Conservation (phyloP, 2,329 filamentous ascomycete species). For the Scortechinia acanthostroma region DNA sequence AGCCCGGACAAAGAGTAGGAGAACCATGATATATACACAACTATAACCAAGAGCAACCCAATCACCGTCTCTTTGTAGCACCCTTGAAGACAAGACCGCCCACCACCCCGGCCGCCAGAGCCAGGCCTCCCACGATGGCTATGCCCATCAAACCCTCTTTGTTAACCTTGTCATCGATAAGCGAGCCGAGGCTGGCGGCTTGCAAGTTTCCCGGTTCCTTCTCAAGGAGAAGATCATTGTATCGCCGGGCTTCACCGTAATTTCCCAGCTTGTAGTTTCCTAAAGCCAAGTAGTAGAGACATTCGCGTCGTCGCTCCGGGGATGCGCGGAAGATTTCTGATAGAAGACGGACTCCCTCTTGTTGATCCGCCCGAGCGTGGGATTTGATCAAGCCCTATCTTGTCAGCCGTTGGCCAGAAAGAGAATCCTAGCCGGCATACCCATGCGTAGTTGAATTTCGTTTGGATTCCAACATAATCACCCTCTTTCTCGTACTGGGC, state of each 20-base stretch:
- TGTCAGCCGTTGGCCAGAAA: not conserved
- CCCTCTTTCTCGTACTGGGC: slow-evolving; percentile 96
- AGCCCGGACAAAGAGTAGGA: too few relatives aligned
- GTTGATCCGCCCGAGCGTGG: slow-evolving; percentile 74
- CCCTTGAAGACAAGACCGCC: slow-evolving; percentile 74
- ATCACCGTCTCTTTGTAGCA: slow-evolving; percentile 1
- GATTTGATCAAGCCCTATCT: slow-evolving; percentile 89
- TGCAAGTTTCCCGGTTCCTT: slow-evolving; percentile 89
- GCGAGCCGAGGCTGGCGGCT: slow-evolving; percentile 72
- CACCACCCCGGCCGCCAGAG: slow-evolving; percentile 86
- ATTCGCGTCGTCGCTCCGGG: slow-evolving; percentile 89
- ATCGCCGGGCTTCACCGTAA: slow-evolving; percentile 87
- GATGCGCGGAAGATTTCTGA: slow-evolving; percentile 93
- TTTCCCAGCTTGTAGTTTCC: slow-evolving; percentile 98
- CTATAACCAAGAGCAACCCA: too few relatives aligned
- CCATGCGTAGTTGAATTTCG: slow-evolving; percentile 99
- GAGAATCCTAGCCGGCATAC: slow-evolving; percentile 36
- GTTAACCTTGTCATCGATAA: slow-evolving; percentile 94
- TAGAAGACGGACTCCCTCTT: slow-evolving; percentile 86
- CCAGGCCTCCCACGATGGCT: slow-evolving; percentile 87
- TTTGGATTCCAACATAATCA: slow-evolving; percentile 92
- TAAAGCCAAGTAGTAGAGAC: slow-evolving; percentile 92
- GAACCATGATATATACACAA: too few relatives aligned
- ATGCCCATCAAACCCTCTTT: slow-evolving; percentile 91
- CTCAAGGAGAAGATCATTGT: slow-evolving; percentile 87